phyloP scores from a whole-genome alignment of 768 basidiomycete species.

The Boletus edulis region DNA sequence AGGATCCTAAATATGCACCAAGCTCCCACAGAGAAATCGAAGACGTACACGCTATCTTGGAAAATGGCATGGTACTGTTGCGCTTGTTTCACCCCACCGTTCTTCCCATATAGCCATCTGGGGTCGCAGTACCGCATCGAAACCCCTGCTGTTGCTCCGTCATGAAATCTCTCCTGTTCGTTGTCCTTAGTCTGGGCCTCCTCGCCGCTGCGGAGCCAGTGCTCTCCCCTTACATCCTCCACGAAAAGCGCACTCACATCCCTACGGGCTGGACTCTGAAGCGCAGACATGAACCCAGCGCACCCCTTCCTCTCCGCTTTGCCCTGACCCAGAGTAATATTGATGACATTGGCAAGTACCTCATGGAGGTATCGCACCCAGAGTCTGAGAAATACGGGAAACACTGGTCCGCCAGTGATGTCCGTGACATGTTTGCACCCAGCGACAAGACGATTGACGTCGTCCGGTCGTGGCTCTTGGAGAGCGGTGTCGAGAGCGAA shows the following conservation, averaged over 20 bases:
- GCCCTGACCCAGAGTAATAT: slow-evolving; percentile 23
- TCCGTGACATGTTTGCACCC: slow-evolving; percentile 23
- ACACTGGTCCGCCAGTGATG: slow-evolving; percentile 29
- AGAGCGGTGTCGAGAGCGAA: slow-evolving; percentile 20
- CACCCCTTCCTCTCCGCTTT: slow-evolving; percentile 27
- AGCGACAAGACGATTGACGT: slow-evolving; percentile 19
- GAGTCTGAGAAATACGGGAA: slow-evolving; percentile 33
- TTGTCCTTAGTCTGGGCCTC: background rate
- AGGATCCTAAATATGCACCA: background rate
- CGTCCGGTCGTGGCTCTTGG: slow-evolving; percentile 26
- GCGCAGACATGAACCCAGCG: slow-evolving; percentile 34
- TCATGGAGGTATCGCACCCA: slow-evolving; percentile 36
- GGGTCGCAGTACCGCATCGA: background rate
- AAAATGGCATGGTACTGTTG: background rate
- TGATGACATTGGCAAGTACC: slow-evolving; percentile 20
- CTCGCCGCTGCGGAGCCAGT: slow-evolving; percentile 9
- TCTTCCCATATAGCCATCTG: slow-evolving; percentile 7
- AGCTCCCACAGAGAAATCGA: background rate
- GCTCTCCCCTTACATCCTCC: slow-evolving; percentile 28
- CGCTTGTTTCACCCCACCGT: slow-evolving; percentile 6
- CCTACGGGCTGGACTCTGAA: slow-evolving; percentile 36
- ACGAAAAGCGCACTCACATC: slow-evolving; percentile 37
- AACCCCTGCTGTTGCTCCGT: background rate
- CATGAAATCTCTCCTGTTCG: slow-evolving; percentile 18
- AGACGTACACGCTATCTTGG: background rate